Conservation (phyloP, 768 basidiomycete species). For the Exidia glandulosa region DNA sequence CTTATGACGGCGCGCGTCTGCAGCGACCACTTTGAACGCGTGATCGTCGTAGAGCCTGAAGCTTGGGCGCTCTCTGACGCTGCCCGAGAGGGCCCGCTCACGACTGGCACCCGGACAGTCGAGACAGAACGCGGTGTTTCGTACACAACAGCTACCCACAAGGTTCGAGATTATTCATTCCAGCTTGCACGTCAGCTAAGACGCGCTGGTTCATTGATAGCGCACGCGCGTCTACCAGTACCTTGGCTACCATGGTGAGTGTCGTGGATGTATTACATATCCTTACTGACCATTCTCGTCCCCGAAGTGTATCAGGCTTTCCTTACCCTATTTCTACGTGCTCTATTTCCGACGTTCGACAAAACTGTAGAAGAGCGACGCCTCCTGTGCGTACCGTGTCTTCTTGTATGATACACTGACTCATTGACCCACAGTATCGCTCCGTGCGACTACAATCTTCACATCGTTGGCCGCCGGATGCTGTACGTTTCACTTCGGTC, state of each 20-base stretch:
- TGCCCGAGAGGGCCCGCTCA: neutral
- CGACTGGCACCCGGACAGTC: neutral
- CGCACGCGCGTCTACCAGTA: constrained; percentile 19
- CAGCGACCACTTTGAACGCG: constrained; percentile 9
- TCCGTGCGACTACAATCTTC: too few species aligned
- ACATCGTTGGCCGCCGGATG: neutral
- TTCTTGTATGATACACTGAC: too few species aligned
- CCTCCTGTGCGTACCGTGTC: too few species aligned
- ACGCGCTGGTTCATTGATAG: too few species aligned
- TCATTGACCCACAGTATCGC: too few species aligned
- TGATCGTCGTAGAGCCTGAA: constrained; percentile 11
- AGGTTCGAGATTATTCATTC: too few species aligned
- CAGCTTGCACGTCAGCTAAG: too few species aligned
- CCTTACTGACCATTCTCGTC: neutral
- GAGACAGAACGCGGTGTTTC: neutral
- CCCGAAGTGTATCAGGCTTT: neutral
- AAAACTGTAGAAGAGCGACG: too few species aligned
- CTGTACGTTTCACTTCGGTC: neutral
- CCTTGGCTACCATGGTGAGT: constrained; percentile 11
- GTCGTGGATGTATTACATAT: neutral
- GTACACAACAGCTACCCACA: constrained; percentile 1
- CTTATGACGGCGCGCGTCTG: constrained; percentile 10
- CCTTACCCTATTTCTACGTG: neutral
- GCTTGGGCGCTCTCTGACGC: constrained; percentile 7
- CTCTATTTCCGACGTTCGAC: too few species aligned